Conservation (phyloP, 176 grass and related monocot genomes). For the Carex littledalei region DNA sequence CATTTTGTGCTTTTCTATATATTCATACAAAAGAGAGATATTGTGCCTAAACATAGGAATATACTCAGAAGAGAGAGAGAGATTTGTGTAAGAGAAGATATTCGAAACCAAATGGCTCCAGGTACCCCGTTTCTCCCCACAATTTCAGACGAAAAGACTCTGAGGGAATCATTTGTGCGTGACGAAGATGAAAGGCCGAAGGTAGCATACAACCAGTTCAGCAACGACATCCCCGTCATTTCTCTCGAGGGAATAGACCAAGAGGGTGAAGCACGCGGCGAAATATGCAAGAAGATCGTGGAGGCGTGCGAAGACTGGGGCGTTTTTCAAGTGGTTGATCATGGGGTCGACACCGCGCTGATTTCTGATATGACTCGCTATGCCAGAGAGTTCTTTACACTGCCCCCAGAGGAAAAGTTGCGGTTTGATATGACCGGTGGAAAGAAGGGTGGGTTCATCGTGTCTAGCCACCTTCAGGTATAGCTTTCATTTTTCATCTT, state of each 20-base stretch:
- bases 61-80: not conserved
- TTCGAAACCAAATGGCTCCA: slow-evolving; percentile 35
- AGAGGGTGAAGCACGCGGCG: slow-evolving; percentile 22
- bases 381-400: slow-evolving; percentile 66
- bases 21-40: not conserved
- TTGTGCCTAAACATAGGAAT: not conserved
- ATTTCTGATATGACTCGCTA: slow-evolving; percentile 49
- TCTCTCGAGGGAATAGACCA: slow-evolving; percentile 61
- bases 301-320: slow-evolving; percentile 84
- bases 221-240: slow-evolving; percentile 66
- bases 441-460: slow-evolving; percentile 95
- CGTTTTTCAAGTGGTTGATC: slow-evolving; percentile 92
- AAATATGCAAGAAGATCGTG: slow-evolving; percentile 60
- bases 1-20: not conserved
- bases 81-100: not conserved
- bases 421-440: slow-evolving; percentile 84
- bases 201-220: slow-evolving; percentile 89
- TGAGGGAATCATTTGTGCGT: slow-evolving; percentile 72
- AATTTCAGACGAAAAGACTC: slow-evolving; percentile 33
- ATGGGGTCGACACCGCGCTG: slow-evolving; percentile 54
- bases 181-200: slow-evolving; percentile 88
- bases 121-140: slow-evolving; percentile 60
- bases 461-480: slow-evolving; percentile 96
- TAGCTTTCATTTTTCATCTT: not conserved
- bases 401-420: slow-evolving; percentile 76